Evolutionary conservation across 192 early-diverging fungal species (phyloP).

Genomic region (Cladochytrium replicatum): DNA sequence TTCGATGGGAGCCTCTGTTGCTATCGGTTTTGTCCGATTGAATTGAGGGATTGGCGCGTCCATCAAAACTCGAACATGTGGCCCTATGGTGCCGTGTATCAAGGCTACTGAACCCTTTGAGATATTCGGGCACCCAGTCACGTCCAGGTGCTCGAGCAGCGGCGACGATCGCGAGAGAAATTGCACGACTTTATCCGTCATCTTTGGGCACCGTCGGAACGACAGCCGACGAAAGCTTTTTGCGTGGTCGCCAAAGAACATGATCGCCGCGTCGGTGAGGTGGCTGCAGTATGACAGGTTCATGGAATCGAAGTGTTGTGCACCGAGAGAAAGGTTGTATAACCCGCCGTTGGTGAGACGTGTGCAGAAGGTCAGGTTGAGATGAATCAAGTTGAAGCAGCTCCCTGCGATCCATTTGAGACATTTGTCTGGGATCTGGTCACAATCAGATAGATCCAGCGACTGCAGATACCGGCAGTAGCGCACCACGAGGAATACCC

Average conservation of each 20-base stretch:
- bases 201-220: slow-evolving; percentile 27
- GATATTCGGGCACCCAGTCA: slow-evolving; percentile 25
- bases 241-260: slow-evolving; percentile 26
- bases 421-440: slow-evolving; percentile 38
- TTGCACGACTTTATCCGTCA: slow-evolving; percentile 28
- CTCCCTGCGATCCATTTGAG: slow-evolving; percentile 39
- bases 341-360: slow-evolving; percentile 38
- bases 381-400: slow-evolving; percentile 21
- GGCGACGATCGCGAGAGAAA: slow-evolving; percentile 18
- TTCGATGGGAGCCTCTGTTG: slow-evolving; percentile 19
- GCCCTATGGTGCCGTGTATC: slow-evolving; percentile 1
- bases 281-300: slow-evolving; percentile 31
- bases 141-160: slow-evolving; percentile 10
- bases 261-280: slow-evolving; percentile 33
- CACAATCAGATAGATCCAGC: slow-evolving; percentile 36
- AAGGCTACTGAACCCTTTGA: slow-evolving; percentile 5
- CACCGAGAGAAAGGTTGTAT: slow-evolving; percentile 34
- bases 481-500: slow-evolving; percentile 37
- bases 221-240: slow-evolving; percentile 17
- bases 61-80: slow-evolving; percentile 6
- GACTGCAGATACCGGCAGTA: slow-evolving; percentile 28
- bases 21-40: slow-evolving; percentile 12
- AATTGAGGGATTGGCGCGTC: slow-evolving; percentile 9
- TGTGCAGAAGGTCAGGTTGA: slow-evolving; percentile 37
- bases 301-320: slow-evolving; percentile 24